Evolutionary conservation across 768 basidiomycete species (phyloP).

Genomic region (Psilocybe tampanensis): DNA sequence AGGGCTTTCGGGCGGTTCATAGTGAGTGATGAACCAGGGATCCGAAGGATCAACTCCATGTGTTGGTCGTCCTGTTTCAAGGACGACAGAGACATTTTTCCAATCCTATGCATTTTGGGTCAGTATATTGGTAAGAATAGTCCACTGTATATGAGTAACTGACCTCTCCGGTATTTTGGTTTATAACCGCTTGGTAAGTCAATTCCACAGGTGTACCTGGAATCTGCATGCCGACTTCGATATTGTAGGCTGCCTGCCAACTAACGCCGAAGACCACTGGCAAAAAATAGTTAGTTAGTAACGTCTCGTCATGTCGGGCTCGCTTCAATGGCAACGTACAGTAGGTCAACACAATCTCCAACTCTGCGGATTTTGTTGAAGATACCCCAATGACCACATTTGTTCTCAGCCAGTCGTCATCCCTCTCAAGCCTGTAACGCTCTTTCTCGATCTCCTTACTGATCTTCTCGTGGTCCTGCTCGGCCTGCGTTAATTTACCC

Average conservation of each 20-base stretch:
- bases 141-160: not conserved
- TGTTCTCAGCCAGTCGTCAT: slow-evolving; percentile 6
- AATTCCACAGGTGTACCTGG: slow-evolving; percentile 29
- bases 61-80: slow-evolving; percentile 34
- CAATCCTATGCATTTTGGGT: slow-evolving; percentile 8
- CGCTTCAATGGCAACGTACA: slow-evolving; percentile 30
- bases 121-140: not conserved
- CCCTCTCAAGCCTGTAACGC: slow-evolving; percentile 7
- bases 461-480: slow-evolving; percentile 18
- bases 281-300: too few species aligned
- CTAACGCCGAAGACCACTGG: slow-evolving; percentile 26
- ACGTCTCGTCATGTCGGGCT: too few species aligned
- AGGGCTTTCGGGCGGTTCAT: not conserved
- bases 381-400: slow-evolving; percentile 29
- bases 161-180: slow-evolving; percentile 42
- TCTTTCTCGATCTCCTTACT: slow-evolving; percentile 13
- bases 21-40: slow-evolving; percentile 12
- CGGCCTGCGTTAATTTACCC: slow-evolving; percentile 21
- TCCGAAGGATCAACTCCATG: slow-evolving; percentile 9
- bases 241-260: slow-evolving; percentile 40
- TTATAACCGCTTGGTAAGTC: slow-evolving; percentile 39
- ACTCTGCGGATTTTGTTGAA: slow-evolving; percentile 32
- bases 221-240: slow-evolving; percentile 36
- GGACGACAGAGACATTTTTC: slow-evolving; percentile 31
- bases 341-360: slow-evolving; percentile 39